Percentiles rank a stretch among this genome's conserved stretches.
These are phyloP conservation scores for Candida anglica DNA, from an alignment of 805 yeast species.

Conservation along the genomic window DNA sequence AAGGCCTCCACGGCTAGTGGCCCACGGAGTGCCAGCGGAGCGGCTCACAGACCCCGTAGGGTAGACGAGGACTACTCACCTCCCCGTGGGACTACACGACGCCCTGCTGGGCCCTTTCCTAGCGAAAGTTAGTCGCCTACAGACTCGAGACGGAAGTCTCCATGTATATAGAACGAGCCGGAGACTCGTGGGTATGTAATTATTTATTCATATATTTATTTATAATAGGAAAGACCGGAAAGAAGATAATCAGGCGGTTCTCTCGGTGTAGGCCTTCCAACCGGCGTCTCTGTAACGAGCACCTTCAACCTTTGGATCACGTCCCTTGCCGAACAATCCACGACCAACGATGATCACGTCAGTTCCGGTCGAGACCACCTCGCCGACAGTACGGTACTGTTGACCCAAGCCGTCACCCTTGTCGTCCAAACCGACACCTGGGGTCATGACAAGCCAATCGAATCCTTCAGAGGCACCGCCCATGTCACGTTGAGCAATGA, in stretches of 20 bases:
- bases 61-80: too few relatives aligned
- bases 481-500: conserved; percentile 90
- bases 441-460: conserved; percentile 96
- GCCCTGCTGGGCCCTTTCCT: too few relatives aligned
- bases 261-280: conserved; percentile 80
- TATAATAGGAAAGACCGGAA: too few relatives aligned
- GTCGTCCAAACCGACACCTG: conserved; percentile 97
- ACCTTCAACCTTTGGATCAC: conserved; percentile 87
- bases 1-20: too few relatives aligned
- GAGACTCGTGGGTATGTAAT: conserved; percentile 2
- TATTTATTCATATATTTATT: conserved; percentile 4
- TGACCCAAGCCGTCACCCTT: conserved; percentile 96
- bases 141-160: too few relatives aligned
- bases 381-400: conserved; percentile 89
- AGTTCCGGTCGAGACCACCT: conserved; percentile 80
- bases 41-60: too few relatives aligned
- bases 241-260: too few relatives aligned
- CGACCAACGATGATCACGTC: conserved; percentile 98
- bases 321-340: conserved; percentile 90
- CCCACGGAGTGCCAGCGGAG: too few relatives aligned
- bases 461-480: conserved; percentile 79
- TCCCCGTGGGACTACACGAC: too few relatives aligned
- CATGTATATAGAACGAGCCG: too few relatives aligned
- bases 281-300: conserved; percentile 89
- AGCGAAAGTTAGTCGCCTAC: too few relatives aligned